Percentiles rank a stretch among this genome's conserved stretches.
Evolutionary conservation across 768 basidiomycete species (phyloP).

Genomic region (Mrakia blollopis): DNA sequence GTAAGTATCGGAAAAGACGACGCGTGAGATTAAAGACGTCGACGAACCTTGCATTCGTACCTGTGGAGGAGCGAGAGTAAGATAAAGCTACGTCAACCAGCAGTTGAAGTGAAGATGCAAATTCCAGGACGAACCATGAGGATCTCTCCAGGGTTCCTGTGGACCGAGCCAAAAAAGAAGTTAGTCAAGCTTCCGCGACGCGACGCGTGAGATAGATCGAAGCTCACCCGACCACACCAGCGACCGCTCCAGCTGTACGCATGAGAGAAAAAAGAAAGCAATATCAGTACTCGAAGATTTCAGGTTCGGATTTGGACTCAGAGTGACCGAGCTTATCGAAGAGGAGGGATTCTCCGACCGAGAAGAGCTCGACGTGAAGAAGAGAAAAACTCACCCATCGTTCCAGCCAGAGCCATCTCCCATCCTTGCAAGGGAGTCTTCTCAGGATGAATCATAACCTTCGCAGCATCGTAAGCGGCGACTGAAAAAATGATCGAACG

Average conservation of each 20-base stretch:
- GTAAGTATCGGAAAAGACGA: neutral
- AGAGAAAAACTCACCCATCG: conserved; percentile 53
- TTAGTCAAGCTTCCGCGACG: neutral
- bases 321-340: no score
- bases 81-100: no score
- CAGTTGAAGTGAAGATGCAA: no score
- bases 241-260: neutral
- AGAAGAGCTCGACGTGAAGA: neutral
- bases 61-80: neutral
- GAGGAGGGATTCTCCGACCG: no score
- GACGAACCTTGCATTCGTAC: conserved; percentile 2
- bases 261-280: neutral
- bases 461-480: conserved; percentile 12
- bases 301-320: no score
- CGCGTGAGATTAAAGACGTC: neutral
- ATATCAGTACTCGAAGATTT: neutral
- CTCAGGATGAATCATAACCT: conserved; percentile 47
- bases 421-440: conserved; percentile 60
- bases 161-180: neutral
- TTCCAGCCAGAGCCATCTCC: conserved; percentile 74
- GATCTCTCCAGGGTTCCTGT: conserved; percentile 8
- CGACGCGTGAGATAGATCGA: neutral
- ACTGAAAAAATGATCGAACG: conserved; percentile 12
- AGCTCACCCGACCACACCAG: conserved; percentile 7
- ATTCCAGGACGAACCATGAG: neutral